Evolutionary conservation across 495 filamentous ascomycete species (phyloP).

Genomic region (Hamigera avellanea): DNA sequence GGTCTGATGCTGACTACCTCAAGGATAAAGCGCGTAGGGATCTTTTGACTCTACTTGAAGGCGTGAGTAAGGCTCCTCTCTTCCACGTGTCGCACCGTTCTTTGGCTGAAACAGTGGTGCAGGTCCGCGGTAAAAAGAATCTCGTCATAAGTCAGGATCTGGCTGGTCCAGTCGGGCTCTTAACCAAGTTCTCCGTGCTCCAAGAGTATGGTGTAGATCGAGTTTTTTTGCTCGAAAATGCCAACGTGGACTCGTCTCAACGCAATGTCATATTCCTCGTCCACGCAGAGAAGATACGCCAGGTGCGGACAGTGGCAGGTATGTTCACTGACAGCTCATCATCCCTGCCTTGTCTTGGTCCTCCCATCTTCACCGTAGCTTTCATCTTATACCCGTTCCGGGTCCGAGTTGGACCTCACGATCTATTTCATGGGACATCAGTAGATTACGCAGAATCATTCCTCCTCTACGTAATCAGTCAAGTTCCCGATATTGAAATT

Average conservation of each 20-base stretch:
- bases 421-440: conserved; percentile 39
- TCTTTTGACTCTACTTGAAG: conserved; percentile 75
- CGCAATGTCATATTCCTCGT: conserved; percentile 91
- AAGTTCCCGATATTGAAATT: conserved; percentile 51
- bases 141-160: conserved; percentile 85
- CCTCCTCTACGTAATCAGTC: conserved; percentile 53
- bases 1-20: conserved; percentile 70
- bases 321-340: conserved; percentile 28
- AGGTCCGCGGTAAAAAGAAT: conserved; percentile 98
- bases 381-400: too few relatives aligned
- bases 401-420: too few relatives aligned
- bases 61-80: conserved; percentile 57
- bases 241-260: conserved; percentile 84
- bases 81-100: neutral
- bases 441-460: conserved; percentile 47
- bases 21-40: conserved; percentile 76
- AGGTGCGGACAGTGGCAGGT: conserved; percentile 82
- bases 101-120: conserved; percentile 13
- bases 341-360: neutral
- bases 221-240: conserved; percentile 89
- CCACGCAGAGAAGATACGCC: conserved; percentile 72
- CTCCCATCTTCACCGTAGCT: too few relatives aligned
- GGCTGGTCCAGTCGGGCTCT: conserved; percentile 76
- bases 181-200: conserved; percentile 84
- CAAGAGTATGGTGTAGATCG: conserved; percentile 96